Evolutionary conservation across 345 rosid genomes (phyloP), one percentile per base, ranked within the genome.

Genomic region (Eucalyptus microcorys): DNA sequence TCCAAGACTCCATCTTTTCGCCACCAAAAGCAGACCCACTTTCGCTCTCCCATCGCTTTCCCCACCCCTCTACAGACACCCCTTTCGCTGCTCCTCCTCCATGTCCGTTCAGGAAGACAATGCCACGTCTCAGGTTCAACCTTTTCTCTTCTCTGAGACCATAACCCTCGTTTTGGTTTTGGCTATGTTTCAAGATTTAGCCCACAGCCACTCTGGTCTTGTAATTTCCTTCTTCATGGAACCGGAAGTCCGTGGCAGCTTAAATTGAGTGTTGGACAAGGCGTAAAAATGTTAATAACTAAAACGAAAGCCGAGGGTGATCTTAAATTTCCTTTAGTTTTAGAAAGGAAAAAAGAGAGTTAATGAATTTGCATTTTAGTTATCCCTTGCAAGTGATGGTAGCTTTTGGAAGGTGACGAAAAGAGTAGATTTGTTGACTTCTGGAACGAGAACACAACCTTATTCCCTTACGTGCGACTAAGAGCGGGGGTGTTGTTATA

Each of bases 41-140:
- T 85, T 87, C 76, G 71, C 87, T 49, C 90, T 48, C 89, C 90
- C 88, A 6, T 55, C 64, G 68, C 88, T 71, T 85, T 66, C 88
- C 87, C n/a, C 76, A 10, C 1, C 59, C 88, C 61, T 55, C 32
- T 64, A 5, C 76, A 87, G 71, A 88, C 90, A 64, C 87, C 86
- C 89, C 52, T 50, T 66, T 68, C 91, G 93, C 87, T 93, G 93
- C 89, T 91, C 94, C 61, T 92, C 93, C 71, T 92, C 93, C 71
- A 95, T 95, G 97, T 88, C 96, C 27, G 79, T 91, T 71, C 93
- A 93, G 45, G 87, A 89, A n/a, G 92, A 95, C 57, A 87, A 87
- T 85, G 88, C 93, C 80, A 86, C 90, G 49, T 88, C 95, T 79
- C 96, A 94, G 98, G 98, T 96, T 88, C 85, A 48, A 57, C 49